Evolutionary conservation across 139 green algal species (phyloP), one percentile per base, ranked within the genome.

Genomic region (Raphidocelis subcapitata): DNA sequence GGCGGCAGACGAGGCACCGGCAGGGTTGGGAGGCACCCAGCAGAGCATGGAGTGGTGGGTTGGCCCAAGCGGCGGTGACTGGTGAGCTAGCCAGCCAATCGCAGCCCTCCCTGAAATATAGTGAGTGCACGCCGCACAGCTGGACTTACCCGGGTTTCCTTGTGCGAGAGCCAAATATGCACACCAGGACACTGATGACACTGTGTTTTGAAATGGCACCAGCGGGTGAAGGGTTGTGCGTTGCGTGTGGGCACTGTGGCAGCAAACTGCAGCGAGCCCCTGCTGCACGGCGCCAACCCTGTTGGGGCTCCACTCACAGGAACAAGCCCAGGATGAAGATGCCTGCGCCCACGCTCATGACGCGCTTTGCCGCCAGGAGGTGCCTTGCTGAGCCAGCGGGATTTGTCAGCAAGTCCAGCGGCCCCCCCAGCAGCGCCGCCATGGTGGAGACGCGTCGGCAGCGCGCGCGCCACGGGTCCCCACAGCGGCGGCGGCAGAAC

Each of bases 261-360:
- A 47, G 1, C 4, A 35, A 24, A 0, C 41, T 24, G 70, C 52
- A 65, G 67, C 31, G 3, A 20, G 26, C 23, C 16, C 35, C 28
- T 31, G 35, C 24, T 47, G 21, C 5, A 61, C n/a, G n/a, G n/a
- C n/a, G 29, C 28, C 18, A 36, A 31, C 1, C 18, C 1, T 24
- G 1, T 8, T 63, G 28, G 32, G 59, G 23, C 31, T 3, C 5
- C 26, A 65, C 77, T 67, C 33, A 84, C 79, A 81, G 37, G 51
- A 84, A 84, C 57, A 84, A 81, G 26, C 57, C 75, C 10, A 84
- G 46, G n/a, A 84, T 51, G 66, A 84, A 84, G 2, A 84, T 57
- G 18, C 73, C 79, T 1, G 73, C 32, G 0, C 79, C 79, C 26
- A 84, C 79, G 2, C 79, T 74, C 20, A 70, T 62, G 26, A 81